Base-by-base conservation (phyloP, 306 rosid species). In the Echinosophora koreensis region DNA sequence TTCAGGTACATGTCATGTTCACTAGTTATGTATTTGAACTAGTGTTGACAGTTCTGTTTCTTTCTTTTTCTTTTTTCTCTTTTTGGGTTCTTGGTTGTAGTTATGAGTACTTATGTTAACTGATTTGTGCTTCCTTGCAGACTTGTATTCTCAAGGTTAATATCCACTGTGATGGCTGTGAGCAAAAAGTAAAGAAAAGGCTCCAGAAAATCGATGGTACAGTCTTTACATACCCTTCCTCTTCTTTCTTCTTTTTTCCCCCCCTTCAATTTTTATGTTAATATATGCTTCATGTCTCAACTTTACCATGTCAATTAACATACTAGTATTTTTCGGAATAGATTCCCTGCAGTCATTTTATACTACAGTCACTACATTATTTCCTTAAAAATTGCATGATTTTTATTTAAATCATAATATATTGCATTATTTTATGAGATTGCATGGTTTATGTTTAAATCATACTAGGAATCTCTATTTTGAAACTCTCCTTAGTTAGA, bases 81-180 rank as follows among this genome's bases (percentile, higher is more conserved):
- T 12, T n/a, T 22, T 12, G 13, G 8, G 57, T 62, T 77, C 42
- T 10, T 55, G 46, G 9, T 59, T 11, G 7, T 57, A 27, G 1
- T 35, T 32, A 7, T 51, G 12, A 37, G 4, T 47, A 47, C 50
- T 60, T 17, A 52, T 39, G 35, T 18, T 32, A 42, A 16, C 30
- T 9, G 41, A 16, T 59, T 28, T 66, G 17, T 46, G 47, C 66
- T 65, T 47, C 39, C 66, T 84, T 81, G 69, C 85, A 90, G 97
- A 88, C 69, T 27, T 89, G 83, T 82, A 84, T 85, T 63, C 89
- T 89, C 41, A 86, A 84, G 54, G 96, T 93, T 5, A 86, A 85
- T 64, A 89, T 93, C 73, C 86, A 88, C 82, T 93, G 97, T 57
- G 89, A 84, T 8, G 97, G 91, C n/a, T 93, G 97, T 76, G 86